Evolutionary conservation across 805 yeast species (phyloP).

Genomic region (Lipomyces oligophaga): DNA sequence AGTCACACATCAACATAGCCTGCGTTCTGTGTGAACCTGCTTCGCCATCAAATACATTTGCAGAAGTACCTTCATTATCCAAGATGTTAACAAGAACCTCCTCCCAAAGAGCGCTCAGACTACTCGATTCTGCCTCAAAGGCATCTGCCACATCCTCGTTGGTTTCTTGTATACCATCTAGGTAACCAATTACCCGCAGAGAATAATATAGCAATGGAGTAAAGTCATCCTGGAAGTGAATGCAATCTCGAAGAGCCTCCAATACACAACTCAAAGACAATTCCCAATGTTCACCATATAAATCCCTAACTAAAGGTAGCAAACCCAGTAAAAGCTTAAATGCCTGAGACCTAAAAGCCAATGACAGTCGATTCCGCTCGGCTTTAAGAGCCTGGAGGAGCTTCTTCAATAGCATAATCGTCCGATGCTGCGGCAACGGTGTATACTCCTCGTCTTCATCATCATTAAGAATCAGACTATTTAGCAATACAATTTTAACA

Average conservation of each 20-base stretch:
- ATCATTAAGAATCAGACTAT: constrained; percentile 39
- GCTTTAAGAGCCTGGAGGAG: constrained; percentile 51
- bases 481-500: constrained; percentile 47
- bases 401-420: constrained; percentile 56
- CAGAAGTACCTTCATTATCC: too few species aligned
- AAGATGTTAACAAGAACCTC: constrained; percentile 8
- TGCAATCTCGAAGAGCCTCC: constrained; percentile 7
- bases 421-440: constrained; percentile 61
- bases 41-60: too few species aligned
- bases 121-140: constrained; percentile 36
- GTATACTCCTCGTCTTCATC: constrained; percentile 37
- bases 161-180: constrained; percentile 32
- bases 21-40: too few species aligned
- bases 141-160: constrained; percentile 35
- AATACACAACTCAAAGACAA: constrained; percentile 1
- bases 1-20: constrained; percentile 15
- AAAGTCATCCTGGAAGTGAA: constrained; percentile 5
- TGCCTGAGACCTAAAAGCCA: constrained; percentile 34
- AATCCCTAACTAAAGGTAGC: constrained; percentile 26
- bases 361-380: constrained; percentile 49
- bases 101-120: constrained; percentile 4
- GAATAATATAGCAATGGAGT: constrained; percentile 38
- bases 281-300: constrained; percentile 30
- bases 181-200: constrained; percentile 42
- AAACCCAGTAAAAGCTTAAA: constrained; percentile 21